Conservation (phyloP, 225 moss, liverwort and hornwort species). For the Polytrichum formosum region DNA sequence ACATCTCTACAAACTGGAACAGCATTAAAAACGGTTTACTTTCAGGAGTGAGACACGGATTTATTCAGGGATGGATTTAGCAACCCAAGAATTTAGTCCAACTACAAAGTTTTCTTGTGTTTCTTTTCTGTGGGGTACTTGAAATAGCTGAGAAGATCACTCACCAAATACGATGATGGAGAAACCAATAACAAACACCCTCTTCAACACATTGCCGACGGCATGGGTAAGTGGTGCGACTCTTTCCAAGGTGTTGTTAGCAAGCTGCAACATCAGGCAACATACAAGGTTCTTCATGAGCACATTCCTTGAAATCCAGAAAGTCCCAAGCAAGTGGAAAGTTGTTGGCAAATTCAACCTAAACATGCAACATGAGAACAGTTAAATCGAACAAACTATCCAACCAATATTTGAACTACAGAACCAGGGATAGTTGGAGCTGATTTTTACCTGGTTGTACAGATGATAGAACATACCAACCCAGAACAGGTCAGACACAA, state of each 20-base stretch:
- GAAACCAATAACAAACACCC: constrained; percentile 98
- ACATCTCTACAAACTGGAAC: no score
- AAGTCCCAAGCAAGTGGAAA: no score
- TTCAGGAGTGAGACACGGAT: neutral
- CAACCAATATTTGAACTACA: neutral
- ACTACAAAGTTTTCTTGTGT: no score
- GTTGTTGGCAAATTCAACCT: no score
- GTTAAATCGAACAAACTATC: neutral
- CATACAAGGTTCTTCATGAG: no score
- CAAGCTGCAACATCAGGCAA: constrained; percentile 48
- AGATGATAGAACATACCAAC: constrained; percentile 98
- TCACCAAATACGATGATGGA: constrained; percentile 87
- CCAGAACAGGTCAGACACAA: constrained; percentile 76
- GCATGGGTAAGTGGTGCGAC: constrained; percentile 96
- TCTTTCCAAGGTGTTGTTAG: constrained; percentile 94
- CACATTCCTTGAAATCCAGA: no score
- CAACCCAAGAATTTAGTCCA: neutral
- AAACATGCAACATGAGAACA: no score
- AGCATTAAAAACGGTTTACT: no score
- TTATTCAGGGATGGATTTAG: neutral
- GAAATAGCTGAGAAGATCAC: constrained; percentile 1
- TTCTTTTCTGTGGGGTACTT: no score
- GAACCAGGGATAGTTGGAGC: neutral
- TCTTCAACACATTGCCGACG: constrained; percentile 96
- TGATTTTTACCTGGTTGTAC: constrained; percentile 71